Evolutionary conservation across 176 grass and related monocot genomes (phyloP).

Genomic region (Phoenix roebelenii): DNA sequence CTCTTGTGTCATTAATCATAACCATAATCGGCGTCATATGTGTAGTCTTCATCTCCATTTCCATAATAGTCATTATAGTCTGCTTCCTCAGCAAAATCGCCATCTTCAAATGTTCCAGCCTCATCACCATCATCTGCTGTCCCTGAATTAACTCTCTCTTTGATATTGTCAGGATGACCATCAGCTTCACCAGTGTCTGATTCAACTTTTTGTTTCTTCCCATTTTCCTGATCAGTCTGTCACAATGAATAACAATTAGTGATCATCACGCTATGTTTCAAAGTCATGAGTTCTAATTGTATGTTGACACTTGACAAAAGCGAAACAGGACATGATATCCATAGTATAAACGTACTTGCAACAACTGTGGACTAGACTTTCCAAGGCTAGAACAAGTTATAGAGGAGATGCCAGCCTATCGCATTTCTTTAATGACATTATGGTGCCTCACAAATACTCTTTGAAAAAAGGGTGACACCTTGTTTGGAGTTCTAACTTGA

Average conservation of each 20-base stretch:
- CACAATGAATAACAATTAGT: neutral
- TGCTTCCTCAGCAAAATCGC: neutral
- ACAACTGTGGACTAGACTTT: too few species aligned
- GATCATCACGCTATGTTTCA: too few species aligned
- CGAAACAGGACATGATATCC: too few species aligned
- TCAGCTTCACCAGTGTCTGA: neutral
- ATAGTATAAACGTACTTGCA: too few species aligned
- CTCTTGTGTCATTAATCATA: too few species aligned
- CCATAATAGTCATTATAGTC: constrained; percentile 2
- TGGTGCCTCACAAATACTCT: too few species aligned
- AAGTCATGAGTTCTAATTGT: too few species aligned
- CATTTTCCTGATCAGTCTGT: neutral
- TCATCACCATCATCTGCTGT: neutral
- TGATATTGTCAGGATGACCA: neutral
- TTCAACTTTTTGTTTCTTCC: constrained; percentile 7
- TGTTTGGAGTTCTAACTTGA: too few species aligned
- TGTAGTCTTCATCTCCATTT: constrained; percentile 2
- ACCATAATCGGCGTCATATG: neutral
- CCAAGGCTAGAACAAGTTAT: neutral
- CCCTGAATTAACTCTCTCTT: neutral
- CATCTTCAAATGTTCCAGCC: neutral
- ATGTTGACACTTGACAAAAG: too few species aligned
- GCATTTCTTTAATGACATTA: too few species aligned
- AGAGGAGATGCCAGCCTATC: too few species aligned
- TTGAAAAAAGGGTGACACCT: too few species aligned